Percentiles rank a stretch among this genome's conserved stretches.
phyloP scores from a whole-genome alignment of 2,329 filamentous ascomycete species.

The Rasamsonia emersonii region DNA sequence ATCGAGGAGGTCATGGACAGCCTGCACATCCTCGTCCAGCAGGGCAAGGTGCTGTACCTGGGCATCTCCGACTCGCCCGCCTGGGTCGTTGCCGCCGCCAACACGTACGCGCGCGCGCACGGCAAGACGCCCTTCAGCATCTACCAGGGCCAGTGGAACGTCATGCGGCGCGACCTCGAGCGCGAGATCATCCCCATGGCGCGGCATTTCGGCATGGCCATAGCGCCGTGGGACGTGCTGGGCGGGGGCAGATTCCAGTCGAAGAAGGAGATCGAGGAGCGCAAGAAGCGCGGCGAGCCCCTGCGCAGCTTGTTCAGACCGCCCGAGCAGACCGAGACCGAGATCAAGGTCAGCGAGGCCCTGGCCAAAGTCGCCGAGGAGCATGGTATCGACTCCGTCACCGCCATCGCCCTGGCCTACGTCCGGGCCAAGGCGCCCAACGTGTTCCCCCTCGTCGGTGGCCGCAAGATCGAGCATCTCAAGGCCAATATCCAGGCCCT shows the following conservation, averaged over 20 bases:
- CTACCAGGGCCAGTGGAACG: constrained; percentile 34
- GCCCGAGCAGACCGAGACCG: constrained; percentile 5
- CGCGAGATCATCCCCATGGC: constrained; percentile 36
- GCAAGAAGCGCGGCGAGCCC: constrained; percentile 34
- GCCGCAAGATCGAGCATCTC: constrained; percentile 60
- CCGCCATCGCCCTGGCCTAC: constrained; percentile 61
- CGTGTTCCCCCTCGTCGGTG: constrained; percentile 66
- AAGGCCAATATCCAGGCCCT: constrained; percentile 62
- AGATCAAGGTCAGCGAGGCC: constrained; percentile 25
- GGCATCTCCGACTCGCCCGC: constrained; percentile 34
- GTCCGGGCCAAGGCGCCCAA: constrained; percentile 63
- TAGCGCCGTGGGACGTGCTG: constrained; percentile 53
- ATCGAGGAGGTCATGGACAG: constrained; percentile 31
- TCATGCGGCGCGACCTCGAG: constrained; percentile 32
- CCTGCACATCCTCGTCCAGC: constrained; percentile 30
- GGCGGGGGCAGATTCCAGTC: constrained; percentile 45
- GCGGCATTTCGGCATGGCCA: constrained; percentile 34
- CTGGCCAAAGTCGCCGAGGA: constrained; percentile 52
- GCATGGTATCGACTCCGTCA: constrained; percentile 48
- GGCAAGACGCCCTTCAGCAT: constrained; percentile 33
- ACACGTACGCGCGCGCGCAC: constrained; percentile 30
- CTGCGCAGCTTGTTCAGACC: constrained; percentile 21
- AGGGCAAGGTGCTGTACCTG: constrained; percentile 35
- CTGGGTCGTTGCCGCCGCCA: constrained; percentile 33
- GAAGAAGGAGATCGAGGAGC: constrained; percentile 39